A percentile compares a stretch with the other conserved stretches of the same genome.
Conservation (phyloP, 108 stramenopile species). For the Skeletonema costatum region DNA sequence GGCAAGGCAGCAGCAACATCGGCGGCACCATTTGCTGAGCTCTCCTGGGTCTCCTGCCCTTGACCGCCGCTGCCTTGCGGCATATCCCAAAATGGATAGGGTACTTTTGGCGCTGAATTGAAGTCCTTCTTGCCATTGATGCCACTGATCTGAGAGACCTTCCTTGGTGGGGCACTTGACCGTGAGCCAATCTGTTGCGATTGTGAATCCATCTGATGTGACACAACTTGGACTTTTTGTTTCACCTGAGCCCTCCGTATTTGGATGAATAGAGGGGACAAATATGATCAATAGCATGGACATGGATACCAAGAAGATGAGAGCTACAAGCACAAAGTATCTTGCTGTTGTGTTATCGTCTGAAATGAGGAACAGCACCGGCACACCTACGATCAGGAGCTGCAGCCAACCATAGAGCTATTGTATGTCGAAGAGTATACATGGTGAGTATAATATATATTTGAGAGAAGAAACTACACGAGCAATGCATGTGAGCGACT, state of each 20-base stretch:
- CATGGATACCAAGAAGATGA: slow-evolving; percentile 16
- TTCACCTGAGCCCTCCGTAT: background rate
- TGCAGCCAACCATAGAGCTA: slow-evolving; percentile 44
- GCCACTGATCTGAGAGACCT: background rate
- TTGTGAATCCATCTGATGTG: background rate
- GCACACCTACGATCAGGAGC: slow-evolving; percentile 41
- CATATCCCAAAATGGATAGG: background rate
- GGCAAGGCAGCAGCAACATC: background rate
- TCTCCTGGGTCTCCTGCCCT: background rate
- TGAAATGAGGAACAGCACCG: slow-evolving; percentile 42
- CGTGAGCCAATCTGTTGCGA: background rate
- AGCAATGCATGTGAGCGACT: background rate
- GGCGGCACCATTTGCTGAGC: background rate
- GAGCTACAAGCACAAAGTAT: slow-evolving; percentile 23
- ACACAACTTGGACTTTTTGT: background rate
- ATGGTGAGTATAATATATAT: background rate
- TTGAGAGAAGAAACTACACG: background rate
- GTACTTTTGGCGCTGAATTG: background rate
- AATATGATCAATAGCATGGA: slow-evolving; percentile 26
- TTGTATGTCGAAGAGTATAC: background rate
- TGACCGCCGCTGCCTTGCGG: background rate
- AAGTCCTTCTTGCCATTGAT: no score
- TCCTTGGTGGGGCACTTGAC: background rate
- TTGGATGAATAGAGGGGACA: slow-evolving; percentile 17
- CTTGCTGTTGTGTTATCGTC: slow-evolving; percentile 28